These are phyloP conservation scores for Pleurotus salmoneostramineus DNA, from an alignment of 768 basidiomycete species.

Conservation along the genomic window DNA sequence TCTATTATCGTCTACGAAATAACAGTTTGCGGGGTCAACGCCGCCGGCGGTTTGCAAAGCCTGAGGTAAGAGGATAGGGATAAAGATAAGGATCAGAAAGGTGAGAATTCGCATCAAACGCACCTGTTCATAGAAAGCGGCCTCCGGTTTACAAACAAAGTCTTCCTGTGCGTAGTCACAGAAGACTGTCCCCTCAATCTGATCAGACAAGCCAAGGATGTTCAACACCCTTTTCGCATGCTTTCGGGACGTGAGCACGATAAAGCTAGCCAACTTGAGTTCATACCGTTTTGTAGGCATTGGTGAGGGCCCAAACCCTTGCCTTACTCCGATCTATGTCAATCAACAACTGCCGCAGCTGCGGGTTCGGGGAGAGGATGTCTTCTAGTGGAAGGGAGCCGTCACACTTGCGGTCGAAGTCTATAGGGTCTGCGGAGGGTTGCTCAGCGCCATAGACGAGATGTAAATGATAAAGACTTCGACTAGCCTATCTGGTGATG, in stretches of 20 bases:
- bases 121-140: slow-evolving; percentile 65
- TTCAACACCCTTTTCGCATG: slow-evolving; percentile 78
- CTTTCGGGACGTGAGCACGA: slow-evolving; percentile 30
- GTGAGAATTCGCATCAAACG: not conserved
- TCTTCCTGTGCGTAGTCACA: slow-evolving; percentile 69
- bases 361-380: slow-evolving; percentile 64
- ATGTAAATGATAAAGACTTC: slow-evolving; percentile 13
- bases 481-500: slow-evolving; percentile 71
- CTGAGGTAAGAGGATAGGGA: slow-evolving; percentile 32
- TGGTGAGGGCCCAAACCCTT: slow-evolving; percentile 84
- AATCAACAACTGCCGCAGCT: slow-evolving; percentile 61
- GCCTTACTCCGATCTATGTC: slow-evolving; percentile 77
- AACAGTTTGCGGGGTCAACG: slow-evolving; percentile 64
- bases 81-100: not conserved
- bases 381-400: slow-evolving; percentile 79
- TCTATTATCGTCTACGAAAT: slow-evolving; percentile 78
- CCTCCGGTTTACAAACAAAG: slow-evolving; percentile 81
- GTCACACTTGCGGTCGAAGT: slow-evolving; percentile 83
- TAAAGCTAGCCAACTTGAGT: not conserved
- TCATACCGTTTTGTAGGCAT: slow-evolving; percentile 71
- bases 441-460: not conserved
- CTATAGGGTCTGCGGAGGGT: slow-evolving; percentile 55
- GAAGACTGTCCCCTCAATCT: slow-evolving; percentile 71
- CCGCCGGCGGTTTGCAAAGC: slow-evolving; percentile 62
- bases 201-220: slow-evolving; percentile 69